Evolutionary conservation across 805 yeast genomes (phyloP).

Genomic region (Candida krabiensis): DNA sequence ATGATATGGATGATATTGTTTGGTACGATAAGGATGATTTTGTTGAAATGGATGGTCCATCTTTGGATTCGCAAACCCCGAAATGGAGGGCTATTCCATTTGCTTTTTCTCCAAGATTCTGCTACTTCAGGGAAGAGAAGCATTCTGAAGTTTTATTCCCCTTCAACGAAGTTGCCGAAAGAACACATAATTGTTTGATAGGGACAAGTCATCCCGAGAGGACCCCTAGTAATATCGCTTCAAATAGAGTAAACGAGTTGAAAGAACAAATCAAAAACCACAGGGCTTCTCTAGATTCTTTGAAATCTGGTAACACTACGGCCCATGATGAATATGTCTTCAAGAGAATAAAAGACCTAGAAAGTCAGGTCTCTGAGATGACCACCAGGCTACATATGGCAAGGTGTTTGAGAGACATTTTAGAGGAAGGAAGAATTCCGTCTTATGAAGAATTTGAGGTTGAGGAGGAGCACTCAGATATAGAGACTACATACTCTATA

Average conservation of each 20-base stretch:
- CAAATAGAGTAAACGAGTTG: constrained; percentile 38
- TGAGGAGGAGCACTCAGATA: constrained; percentile 23
- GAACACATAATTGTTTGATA: constrained; percentile 66
- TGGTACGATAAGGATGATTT: constrained; percentile 84
- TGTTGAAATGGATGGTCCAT: constrained; percentile 60
- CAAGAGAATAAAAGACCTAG: constrained; percentile 23
- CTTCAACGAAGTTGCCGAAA: constrained; percentile 52
- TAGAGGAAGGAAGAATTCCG: constrained; percentile 28
- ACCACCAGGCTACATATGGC: constrained; percentile 29
- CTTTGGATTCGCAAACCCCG: constrained; percentile 36
- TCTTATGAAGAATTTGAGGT: constrained; percentile 24
- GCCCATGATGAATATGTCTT: constrained; percentile 4
- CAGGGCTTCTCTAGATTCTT: constrained; percentile 26
- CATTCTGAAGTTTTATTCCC: constrained; percentile 48
- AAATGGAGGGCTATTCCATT: constrained; percentile 53
- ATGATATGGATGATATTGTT: constrained; percentile 15
- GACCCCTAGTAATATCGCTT: constrained; percentile 49
- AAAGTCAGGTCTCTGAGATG: constrained; percentile 30
- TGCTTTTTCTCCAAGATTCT: constrained; percentile 54
- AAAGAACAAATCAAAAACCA: constrained; percentile 36
- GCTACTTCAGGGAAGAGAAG: constrained; percentile 55
- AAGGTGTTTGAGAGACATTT: constrained; percentile 22
- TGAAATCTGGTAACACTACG: constrained; percentile 9
- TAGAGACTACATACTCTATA: constrained; percentile 17
- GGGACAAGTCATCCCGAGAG: constrained; percentile 55